phyloP scores from a whole-genome alignment of 441 rosid species.

The Cnidoscolus chayamansa region DNA sequence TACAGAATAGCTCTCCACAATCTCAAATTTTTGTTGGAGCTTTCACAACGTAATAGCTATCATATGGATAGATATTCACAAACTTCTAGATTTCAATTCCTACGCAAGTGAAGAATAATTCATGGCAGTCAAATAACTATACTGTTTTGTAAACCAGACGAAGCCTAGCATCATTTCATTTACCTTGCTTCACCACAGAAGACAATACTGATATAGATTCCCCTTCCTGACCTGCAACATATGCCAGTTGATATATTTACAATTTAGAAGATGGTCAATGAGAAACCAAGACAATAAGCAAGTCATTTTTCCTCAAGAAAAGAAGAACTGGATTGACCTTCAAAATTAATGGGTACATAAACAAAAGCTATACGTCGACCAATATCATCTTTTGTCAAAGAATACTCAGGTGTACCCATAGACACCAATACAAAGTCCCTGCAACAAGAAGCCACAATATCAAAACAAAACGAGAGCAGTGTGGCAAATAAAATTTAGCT shows the following conservation, averaged over 20 bases:
- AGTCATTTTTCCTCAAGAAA: constrained; percentile 22
- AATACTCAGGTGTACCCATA: constrained; percentile 81
- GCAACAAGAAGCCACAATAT: constrained; percentile 29
- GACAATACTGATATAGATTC: constrained; percentile 66
- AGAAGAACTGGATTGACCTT: constrained; percentile 52
- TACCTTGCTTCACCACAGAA: constrained; percentile 77
- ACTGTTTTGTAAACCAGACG: not conserved
- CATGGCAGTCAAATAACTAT: not conserved
- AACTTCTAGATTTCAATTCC: not conserved
- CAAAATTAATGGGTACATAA: constrained; percentile 89
- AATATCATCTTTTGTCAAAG: constrained; percentile 85
- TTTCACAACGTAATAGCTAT: not conserved
- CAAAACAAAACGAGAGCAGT: not conserved
- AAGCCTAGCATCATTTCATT: constrained; percentile 18
- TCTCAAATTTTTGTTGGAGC: not conserved
- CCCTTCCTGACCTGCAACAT: constrained; percentile 87
- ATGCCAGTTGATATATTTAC: constrained; percentile 14
- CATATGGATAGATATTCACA: not conserved
- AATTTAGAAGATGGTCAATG: not conserved
- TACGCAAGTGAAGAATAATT: not conserved
- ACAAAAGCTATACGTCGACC: constrained; percentile 71
- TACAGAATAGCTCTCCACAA: not conserved
- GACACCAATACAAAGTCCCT: constrained; percentile 65
- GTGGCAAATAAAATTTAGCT: constrained; percentile 6
- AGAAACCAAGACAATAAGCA: constrained; percentile 20